These are phyloP conservation scores for Pseudopyricularia javanii DNA, from an alignment of 2,329 filamentous ascomycete species.

Conservation along the genomic window DNA sequence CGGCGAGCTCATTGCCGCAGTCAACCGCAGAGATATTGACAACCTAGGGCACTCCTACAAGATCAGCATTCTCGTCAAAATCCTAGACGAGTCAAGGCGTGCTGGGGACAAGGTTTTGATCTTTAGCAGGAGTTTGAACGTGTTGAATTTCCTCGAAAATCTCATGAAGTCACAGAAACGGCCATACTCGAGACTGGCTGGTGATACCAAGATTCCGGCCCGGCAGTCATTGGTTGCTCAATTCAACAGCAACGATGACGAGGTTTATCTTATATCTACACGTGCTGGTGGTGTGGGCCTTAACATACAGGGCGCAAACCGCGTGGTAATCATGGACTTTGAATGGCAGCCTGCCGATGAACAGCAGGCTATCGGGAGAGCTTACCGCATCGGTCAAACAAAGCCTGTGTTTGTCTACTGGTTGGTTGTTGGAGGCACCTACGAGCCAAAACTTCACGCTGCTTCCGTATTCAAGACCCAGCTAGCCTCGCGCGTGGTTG, in stretches of 20 bases:
- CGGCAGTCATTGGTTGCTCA: conserved; percentile 53
- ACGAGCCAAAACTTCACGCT: conserved; percentile 63
- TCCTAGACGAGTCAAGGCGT: conserved; percentile 51
- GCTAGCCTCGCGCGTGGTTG: conserved; percentile 66
- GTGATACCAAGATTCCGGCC: conserved; percentile 37
- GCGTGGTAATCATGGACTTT: conserved; percentile 79
- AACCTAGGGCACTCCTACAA: conserved; percentile 53
- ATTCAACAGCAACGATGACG: conserved; percentile 49
- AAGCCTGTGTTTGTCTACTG: conserved; percentile 80
- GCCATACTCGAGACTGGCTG: conserved; percentile 53
- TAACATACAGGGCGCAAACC: conserved; percentile 74
- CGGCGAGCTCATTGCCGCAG: conserved; percentile 19
- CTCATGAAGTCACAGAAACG: conserved; percentile 38
- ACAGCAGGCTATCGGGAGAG: conserved; percentile 75
- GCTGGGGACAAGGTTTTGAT: conserved; percentile 64
- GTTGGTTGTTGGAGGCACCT: conserved; percentile 66
- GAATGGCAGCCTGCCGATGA: conserved; percentile 71
- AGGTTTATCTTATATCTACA: conserved; percentile 73
- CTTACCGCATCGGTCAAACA: conserved; percentile 72
- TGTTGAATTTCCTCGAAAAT: conserved; percentile 55
- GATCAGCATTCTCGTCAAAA: conserved; percentile 50
- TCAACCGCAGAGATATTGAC: conserved; percentile 25
- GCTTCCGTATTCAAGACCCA: conserved; percentile 72
- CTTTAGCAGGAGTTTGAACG: conserved; percentile 63
- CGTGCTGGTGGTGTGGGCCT: conserved; percentile 70